These are phyloP conservation scores for Fusarium haematococcum DNA, from an alignment of 2,329 filamentous ascomycete genomes.

Conservation along the genomic window DNA sequence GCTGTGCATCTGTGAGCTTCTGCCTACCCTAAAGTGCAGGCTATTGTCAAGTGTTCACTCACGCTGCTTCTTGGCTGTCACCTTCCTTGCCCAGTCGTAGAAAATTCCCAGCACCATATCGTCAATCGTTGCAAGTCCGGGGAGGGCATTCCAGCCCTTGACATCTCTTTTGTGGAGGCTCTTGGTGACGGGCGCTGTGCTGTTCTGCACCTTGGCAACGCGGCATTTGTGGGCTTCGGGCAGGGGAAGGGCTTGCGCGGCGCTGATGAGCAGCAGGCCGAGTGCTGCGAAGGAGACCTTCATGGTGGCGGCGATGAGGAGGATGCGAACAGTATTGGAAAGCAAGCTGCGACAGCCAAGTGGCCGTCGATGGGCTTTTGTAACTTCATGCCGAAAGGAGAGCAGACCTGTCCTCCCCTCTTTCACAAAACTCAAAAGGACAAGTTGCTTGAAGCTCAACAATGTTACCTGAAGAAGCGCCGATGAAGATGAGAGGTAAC, in stretches of 20 bases:
- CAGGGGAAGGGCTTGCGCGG: neutral
- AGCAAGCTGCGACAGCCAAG: neutral
- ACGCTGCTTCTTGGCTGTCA: neutral
- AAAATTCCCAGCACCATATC: too few relatives aligned
- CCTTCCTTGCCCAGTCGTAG: too few relatives aligned
- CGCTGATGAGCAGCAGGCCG: neutral
- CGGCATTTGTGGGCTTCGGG: neutral
- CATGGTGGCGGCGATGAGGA: neutral
- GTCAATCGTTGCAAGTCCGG: too few relatives aligned
- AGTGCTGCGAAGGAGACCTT: neutral
- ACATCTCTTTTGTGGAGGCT: neutral
- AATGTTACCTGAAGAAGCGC: constrained; percentile 74
- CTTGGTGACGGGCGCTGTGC: neutral
- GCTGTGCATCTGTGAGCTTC: neutral
- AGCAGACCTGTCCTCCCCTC: neutral
- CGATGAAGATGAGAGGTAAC: constrained; percentile 70
- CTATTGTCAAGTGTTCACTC: neutral
- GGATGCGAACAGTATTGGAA: neutral
- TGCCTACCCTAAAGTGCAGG: neutral
- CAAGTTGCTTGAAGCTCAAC: constrained; percentile 65
- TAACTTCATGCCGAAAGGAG: neutral
- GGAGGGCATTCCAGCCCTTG: too few relatives aligned
- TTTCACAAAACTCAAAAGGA: neutral
- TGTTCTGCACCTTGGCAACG: neutral
- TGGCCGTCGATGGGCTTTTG: neutral